These are phyloP conservation scores for Gaeumannomyces sp. DNA, from an alignment of 2,329 filamentous ascomycete species.

Conservation along the genomic window DNA sequence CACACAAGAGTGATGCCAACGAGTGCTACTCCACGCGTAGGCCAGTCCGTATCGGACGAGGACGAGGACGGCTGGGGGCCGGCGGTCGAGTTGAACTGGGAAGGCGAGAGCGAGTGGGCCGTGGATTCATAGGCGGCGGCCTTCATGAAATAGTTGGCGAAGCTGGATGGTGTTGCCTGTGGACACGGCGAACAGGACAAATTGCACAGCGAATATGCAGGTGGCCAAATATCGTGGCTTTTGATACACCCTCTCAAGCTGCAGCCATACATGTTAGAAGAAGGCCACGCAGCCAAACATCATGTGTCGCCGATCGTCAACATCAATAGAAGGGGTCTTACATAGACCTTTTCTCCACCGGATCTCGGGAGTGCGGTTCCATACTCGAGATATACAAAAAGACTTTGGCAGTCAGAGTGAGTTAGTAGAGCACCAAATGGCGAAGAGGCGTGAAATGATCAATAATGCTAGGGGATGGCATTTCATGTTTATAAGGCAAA, in stretches of 20 bases:
- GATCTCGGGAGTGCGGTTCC: slow-evolving; percentile 39
- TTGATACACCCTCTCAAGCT: slow-evolving; percentile 27
- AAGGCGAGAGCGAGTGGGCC: background rate
- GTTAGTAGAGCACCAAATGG: too few relatives aligned
- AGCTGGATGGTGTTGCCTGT: slow-evolving; percentile 28
- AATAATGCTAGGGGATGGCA: too few relatives aligned
- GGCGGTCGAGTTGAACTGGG: too few relatives aligned
- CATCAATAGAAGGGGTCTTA: slow-evolving; percentile 22
- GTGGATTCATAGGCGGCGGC: slow-evolving; percentile 17
- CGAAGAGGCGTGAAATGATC: too few relatives aligned
- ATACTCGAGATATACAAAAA: slow-evolving; percentile 40
- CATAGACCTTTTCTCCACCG: slow-evolving; percentile 36
- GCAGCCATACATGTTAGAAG: background rate
- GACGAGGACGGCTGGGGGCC: too few relatives aligned
- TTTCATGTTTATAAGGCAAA: too few relatives aligned
- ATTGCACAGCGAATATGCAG: slow-evolving; percentile 29
- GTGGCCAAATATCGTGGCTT: slow-evolving; percentile 28
- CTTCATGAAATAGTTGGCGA: slow-evolving; percentile 26
- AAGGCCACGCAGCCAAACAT: slow-evolving; percentile 1
- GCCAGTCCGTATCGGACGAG: slow-evolving; percentile 25
- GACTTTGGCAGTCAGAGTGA: slow-evolving; percentile 8
- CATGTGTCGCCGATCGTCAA: background rate
- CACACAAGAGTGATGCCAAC: slow-evolving; percentile 28
- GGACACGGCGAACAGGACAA: slow-evolving; percentile 30
- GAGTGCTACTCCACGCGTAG: slow-evolving; percentile 28